A percentile compares a stretch with the other conserved stretches of the same genome.
These are phyloP conservation scores for Silene latifolia DNA, from an alignment of 148 eudicot genomes.

Conservation along the genomic window DNA sequence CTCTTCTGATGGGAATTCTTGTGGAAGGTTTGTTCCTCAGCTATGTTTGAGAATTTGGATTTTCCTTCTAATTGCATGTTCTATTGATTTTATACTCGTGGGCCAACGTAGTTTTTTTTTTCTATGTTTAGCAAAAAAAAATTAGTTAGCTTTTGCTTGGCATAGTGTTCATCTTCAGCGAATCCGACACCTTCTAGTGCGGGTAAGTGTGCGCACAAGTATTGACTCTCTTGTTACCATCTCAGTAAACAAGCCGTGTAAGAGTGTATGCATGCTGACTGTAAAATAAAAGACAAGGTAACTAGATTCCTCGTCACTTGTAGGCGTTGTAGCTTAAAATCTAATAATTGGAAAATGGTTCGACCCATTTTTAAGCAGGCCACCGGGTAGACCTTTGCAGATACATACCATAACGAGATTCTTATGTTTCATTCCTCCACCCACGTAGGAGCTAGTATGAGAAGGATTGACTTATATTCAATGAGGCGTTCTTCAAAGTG, in stretches of 20 bases:
- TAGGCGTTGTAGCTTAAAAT: too few relatives aligned
- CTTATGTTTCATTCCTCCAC: not conserved
- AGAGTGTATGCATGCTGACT: not conserved
- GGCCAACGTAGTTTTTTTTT: not conserved
- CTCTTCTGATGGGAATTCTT: slow-evolving; percentile 83
- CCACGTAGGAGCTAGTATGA: not conserved
- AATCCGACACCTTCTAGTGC: not conserved
- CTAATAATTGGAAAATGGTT: too few relatives aligned
- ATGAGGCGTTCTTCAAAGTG: not conserved
- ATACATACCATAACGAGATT: not conserved
- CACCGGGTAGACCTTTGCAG: not conserved
- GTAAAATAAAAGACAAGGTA: not conserved
- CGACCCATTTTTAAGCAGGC: not conserved
- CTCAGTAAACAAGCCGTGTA: not conserved
- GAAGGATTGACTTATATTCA: not conserved
- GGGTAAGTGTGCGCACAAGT: not conserved
- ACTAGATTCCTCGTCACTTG: too few relatives aligned
- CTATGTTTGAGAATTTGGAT: not conserved
- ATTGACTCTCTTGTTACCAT: not conserved
- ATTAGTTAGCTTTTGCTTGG: not conserved
- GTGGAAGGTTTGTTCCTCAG: slow-evolving; percentile 66
- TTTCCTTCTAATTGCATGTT: slow-evolving; percentile 3
- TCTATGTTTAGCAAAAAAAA: not conserved
- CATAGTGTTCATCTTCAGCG: not conserved
- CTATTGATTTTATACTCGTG: not conserved